Evolutionary conservation across 2,329 filamentous ascomycete species (phyloP), one percentile per base, ranked within the genome.

Genomic region (Parafenestella ontariensis): DNA sequence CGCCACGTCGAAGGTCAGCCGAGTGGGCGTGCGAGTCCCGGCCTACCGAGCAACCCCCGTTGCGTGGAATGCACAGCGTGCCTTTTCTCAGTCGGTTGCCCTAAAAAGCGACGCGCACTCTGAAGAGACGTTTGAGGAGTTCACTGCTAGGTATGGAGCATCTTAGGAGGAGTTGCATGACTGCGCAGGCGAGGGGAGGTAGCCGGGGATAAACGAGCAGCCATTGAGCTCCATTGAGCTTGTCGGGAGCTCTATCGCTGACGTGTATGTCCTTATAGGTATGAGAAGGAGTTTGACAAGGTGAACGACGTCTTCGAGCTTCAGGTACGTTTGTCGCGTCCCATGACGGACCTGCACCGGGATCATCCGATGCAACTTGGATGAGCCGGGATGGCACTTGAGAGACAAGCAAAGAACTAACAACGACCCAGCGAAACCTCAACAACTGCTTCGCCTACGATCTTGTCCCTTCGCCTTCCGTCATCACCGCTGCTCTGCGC

Each of bases 391-490:
- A 24, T 18, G 39, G 44, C 23, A 20, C 21, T 24, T 45, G 21
- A 28, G 24, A 52, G 36, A 9, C 31, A 33, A 40, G 24, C 42
- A 58, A 13, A 29, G 17, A 47, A 46, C 65, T 74, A 51, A 74
- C 52, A 44, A 18, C 8, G 17, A 20, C 15, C 64, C 75, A 92
- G 86, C 91, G 92, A 80, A 96, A 96, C 84, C 85, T 96, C 76
- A 99, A 99, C 89, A 99, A 99, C 84, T 94, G 92, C 78, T 99
- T 99, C 82, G 95, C 95, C 76, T 99, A 99, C 89, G 95, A 99
- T 88, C 89, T 99, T 74, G 95, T 99, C 66, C 95, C 96, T 75
- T 95, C 94, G 40, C 88, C 94, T 64, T 87, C 91, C 69, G 95
- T 99, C 76, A 86, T 97, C 79, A 87, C 87, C 72, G 93, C 95